These are phyloP conservation scores for Pythium phragmitis DNA, from an alignment of 352 stramenopile species.

Conservation along the genomic window DNA sequence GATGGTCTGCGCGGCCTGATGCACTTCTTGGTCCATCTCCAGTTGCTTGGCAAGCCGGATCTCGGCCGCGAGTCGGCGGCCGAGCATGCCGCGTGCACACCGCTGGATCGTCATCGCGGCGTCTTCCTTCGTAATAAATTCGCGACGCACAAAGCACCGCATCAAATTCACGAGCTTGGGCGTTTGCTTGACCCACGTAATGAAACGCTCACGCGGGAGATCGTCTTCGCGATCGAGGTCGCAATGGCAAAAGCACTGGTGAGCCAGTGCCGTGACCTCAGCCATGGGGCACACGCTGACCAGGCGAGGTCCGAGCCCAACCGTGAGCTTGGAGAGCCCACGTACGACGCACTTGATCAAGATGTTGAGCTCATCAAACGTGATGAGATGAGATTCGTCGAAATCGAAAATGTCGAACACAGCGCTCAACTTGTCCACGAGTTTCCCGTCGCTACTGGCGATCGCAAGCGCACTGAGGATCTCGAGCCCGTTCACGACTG, in stretches of 20 bases:
- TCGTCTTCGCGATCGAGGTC: conserved; percentile 72
- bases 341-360: conserved; percentile 69
- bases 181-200: conserved; percentile 64
- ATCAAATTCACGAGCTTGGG: conserved; percentile 73
- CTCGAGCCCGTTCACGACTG: conserved; percentile 68
- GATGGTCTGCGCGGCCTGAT: conserved; percentile 56
- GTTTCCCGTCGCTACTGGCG: conserved; percentile 43
- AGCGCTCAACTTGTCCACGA: conserved; percentile 55
- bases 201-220: conserved; percentile 46
- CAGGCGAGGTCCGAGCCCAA: conserved; percentile 55
- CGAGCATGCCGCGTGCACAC: conserved; percentile 53
- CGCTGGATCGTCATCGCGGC: conserved; percentile 53
- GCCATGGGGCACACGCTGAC: conserved; percentile 54
- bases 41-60: conserved; percentile 54
- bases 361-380: conserved; percentile 74
- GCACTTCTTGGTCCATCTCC: conserved; percentile 53
- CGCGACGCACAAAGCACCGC: conserved; percentile 65
- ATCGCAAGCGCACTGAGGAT: conserved; percentile 61
- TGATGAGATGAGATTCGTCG: conserved; percentile 60
- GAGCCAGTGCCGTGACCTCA: conserved; percentile 55
- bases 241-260: conserved; percentile 62
- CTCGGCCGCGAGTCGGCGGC: conserved; percentile 43
- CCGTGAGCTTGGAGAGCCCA: conserved; percentile 64
- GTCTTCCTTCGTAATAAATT: conserved; percentile 60
- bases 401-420: conserved; percentile 82